These are phyloP conservation scores for Metschnikowia hibisci DNA, from an alignment of 805 yeast genomes.

Conservation along the genomic window DNA sequence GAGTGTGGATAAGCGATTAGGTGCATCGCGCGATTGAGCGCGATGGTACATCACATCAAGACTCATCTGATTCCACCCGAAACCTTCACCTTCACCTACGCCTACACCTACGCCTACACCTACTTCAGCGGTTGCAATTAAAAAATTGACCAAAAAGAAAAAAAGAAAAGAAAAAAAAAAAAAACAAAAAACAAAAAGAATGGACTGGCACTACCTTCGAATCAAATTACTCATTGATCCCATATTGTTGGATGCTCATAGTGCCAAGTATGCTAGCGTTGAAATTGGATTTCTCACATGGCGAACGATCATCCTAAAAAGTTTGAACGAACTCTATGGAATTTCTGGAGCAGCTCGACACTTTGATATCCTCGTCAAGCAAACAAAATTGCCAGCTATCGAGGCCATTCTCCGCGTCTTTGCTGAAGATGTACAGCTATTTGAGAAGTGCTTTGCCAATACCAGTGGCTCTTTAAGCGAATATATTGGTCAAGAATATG, in stretches of 20 bases:
- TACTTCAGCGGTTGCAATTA: too few relatives aligned
- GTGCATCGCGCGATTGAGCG: too few relatives aligned
- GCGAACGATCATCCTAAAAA: conserved; percentile 24
- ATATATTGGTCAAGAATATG: conserved; percentile 21
- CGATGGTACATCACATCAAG: too few relatives aligned
- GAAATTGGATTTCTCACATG: conserved; percentile 31
- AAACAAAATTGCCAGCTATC: conserved; percentile 12
- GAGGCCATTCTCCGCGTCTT: conserved; percentile 27
- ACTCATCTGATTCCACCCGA: too few relatives aligned
- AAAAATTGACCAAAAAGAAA: too few relatives aligned
- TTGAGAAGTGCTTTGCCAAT: conserved; percentile 29
- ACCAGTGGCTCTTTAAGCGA: conserved; percentile 28
- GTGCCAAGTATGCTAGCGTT: conserved; percentile 14
- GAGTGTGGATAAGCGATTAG: too few relatives aligned
- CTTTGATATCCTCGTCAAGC: conserved; percentile 24
- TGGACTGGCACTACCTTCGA: conserved; percentile 25
- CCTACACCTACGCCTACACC: too few relatives aligned
- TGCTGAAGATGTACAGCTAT: conserved; percentile 26
- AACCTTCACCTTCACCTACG: too few relatives aligned
- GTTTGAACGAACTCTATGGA: conserved; percentile 30
- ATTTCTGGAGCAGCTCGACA: conserved; percentile 31
- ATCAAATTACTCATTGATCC: conserved; percentile 26
- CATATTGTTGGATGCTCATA: conserved; percentile 8
- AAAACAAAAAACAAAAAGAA: not conserved
- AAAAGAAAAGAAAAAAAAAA: too few relatives aligned